Evolutionary conservation across 805 yeast species (phyloP).

Genomic region (Kodamaea hsintzibuensis): DNA sequence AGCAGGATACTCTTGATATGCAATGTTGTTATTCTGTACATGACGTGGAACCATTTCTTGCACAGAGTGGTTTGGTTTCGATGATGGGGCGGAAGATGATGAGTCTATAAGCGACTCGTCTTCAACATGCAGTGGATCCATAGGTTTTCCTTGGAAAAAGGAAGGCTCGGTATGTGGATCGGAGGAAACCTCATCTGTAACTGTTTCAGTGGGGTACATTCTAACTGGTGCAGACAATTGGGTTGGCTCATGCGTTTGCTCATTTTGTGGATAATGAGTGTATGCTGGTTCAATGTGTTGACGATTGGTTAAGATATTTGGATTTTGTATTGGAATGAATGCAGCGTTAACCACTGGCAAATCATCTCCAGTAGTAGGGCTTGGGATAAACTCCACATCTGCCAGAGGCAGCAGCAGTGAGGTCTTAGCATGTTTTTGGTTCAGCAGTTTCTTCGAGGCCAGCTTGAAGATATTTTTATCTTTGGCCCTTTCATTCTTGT

Average conservation of each 20-base stretch:
- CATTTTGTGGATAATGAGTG: background rate
- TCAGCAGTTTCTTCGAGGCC: background rate
- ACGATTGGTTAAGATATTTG: too few species aligned
- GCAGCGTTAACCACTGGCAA: background rate
- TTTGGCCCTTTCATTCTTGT: background rate
- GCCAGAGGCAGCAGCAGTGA: conserved; percentile 2
- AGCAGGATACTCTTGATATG: background rate
- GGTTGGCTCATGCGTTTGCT: background rate
- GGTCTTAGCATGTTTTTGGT: background rate
- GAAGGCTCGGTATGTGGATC: background rate
- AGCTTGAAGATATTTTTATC: background rate
- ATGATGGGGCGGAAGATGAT: background rate
- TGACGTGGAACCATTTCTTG: background rate
- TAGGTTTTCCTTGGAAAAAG: background rate
- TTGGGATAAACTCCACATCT: background rate
- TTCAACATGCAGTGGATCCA: background rate
- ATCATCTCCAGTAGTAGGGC: background rate
- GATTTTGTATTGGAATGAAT: background rate
- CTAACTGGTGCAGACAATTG: conserved; percentile 1
- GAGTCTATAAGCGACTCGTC: background rate
- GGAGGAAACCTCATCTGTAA: background rate
- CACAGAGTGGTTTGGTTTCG: background rate
- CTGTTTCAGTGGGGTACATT: background rate
- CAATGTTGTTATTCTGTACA: background rate
- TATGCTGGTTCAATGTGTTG: background rate